A percentile compares a stretch with the other conserved stretches of the same genome.
phyloP scores from a whole-genome alignment of 1,284 basidiomycete genomes.

The Laetiporus sulphureus region DNA sequence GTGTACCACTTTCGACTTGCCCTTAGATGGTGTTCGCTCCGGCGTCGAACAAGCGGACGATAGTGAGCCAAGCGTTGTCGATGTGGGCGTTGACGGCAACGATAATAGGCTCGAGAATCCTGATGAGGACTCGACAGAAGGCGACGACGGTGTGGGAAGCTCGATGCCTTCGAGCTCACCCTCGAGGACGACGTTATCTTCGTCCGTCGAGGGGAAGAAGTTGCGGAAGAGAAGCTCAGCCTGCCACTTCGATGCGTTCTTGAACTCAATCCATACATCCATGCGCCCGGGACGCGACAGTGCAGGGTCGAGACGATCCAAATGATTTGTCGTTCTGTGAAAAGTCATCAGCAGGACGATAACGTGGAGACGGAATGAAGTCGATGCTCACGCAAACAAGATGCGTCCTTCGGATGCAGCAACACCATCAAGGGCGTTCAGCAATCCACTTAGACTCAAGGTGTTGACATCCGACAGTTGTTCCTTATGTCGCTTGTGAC shows the following conservation, averaged over 20 bases:
- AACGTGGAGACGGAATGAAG: background rate
- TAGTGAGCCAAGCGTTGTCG: conserved; percentile 19
- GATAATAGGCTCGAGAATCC: conserved; percentile 22
- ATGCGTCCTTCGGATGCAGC: conserved; percentile 78
- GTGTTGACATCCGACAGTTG: conserved; percentile 73
- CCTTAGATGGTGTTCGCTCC: conserved; percentile 12
- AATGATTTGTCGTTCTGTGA: conserved; percentile 70
- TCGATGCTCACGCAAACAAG: conserved; percentile 66
- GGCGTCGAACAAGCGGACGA: conserved; percentile 14
- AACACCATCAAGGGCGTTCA: conserved; percentile 85
- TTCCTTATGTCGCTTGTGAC: conserved; percentile 43
- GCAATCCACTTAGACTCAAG: conserved; percentile 69
- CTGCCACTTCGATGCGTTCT: conserved; percentile 76
- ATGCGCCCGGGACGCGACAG: conserved; percentile 82
- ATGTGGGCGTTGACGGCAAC: conserved; percentile 24
- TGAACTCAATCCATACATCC: conserved; percentile 88
- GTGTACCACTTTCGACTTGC: conserved; percentile 17
- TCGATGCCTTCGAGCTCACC: conserved; percentile 45
- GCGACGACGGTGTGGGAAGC: conserved; percentile 32
- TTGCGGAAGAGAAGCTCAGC: conserved; percentile 78
- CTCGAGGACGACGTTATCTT: conserved; percentile 32
- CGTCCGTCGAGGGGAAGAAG: conserved; percentile 75
- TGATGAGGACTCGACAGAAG: conserved; percentile 24
- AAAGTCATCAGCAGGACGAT: conserved; percentile 4
- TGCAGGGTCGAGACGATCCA: conserved; percentile 79